These are phyloP conservation scores for Vaccinium darrowii DNA, from an alignment of 148 eudicot genomes.

Conservation along the genomic window DNA sequence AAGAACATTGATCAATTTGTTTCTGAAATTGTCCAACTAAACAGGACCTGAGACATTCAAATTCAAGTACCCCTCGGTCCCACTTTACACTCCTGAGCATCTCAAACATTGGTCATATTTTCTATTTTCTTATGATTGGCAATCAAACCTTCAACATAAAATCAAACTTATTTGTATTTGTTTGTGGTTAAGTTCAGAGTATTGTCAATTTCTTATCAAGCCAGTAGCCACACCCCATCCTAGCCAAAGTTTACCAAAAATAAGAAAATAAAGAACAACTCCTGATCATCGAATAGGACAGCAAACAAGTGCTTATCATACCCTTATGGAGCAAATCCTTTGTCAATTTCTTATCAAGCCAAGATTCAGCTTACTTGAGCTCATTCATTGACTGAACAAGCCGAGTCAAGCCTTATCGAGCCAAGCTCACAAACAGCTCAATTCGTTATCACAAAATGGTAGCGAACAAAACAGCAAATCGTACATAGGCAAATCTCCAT, in stretches of 20 bases:
- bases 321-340: background rate
- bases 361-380: background rate
- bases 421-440: background rate
- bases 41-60: background rate
- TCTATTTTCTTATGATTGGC: too few species aligned
- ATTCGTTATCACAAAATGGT: too few species aligned
- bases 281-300: background rate
- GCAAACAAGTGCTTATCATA: background rate
- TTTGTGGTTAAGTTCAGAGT: background rate
- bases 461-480: background rate
- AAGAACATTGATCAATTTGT: slow-evolving; percentile 39
- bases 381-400: background rate
- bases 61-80: background rate
- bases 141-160: background rate
- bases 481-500: background rate
- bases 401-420: background rate
- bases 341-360: background rate
- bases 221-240: background rate
- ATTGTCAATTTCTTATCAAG: background rate
- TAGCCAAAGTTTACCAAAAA: background rate
- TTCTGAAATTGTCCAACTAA: background rate
- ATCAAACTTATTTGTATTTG: background rate
- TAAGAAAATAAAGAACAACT: background rate
- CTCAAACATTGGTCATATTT: background rate
- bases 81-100: background rate